Conservation (phyloP, 2,329 filamentous ascomycete species). For the Colletotrichum karsti region DNA sequence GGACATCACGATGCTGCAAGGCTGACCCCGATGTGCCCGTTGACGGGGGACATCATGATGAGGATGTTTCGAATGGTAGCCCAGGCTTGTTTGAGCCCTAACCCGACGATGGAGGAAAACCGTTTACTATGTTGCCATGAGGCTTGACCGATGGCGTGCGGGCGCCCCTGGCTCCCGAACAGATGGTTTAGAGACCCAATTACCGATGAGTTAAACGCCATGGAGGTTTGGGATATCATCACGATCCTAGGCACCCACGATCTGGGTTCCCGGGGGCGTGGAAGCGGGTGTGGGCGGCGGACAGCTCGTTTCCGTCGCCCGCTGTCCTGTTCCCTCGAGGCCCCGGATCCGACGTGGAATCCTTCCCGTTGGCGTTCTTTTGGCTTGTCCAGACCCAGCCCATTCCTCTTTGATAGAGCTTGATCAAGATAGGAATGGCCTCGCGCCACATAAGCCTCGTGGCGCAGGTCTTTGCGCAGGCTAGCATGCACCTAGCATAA, state of each 20-base stretch:
- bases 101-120: background rate
- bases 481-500: background rate
- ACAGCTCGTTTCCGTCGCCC: background rate
- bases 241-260: constrained; percentile 4
- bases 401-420: background rate
- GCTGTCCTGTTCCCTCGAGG: background rate
- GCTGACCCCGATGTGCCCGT: background rate
- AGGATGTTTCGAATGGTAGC: constrained; percentile 1
- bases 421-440: background rate
- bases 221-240: background rate
- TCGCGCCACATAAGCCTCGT: background rate
- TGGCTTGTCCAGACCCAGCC: background rate
- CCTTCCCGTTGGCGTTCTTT: background rate
- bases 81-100: constrained; percentile 13
- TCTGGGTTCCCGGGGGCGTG: background rate
- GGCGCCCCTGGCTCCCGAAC: background rate
- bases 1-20: background rate
- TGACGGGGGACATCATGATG: background rate
- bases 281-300: background rate
- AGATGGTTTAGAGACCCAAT: background rate
- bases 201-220: constrained; percentile 13
- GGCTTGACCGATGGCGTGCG: background rate
- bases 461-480: constrained; percentile 14
- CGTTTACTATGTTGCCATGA: background rate
- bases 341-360: constrained; percentile 9